Base-by-base conservation (phyloP, 371 early-diverging fungal genomes). In the Entomophthora muscae region DNA sequence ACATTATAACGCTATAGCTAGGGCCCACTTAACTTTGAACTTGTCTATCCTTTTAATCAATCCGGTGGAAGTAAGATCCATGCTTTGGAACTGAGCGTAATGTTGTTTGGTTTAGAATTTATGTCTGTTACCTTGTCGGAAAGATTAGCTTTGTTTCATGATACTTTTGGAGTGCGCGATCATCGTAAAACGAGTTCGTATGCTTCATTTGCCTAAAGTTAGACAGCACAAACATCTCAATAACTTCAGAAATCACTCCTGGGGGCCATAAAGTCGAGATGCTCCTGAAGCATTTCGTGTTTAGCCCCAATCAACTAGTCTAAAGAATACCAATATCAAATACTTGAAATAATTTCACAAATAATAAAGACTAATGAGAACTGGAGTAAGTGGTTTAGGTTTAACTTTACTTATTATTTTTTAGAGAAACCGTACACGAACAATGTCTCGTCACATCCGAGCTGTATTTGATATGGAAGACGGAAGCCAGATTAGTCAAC, bases 401-500 rank as follows among this genome's bases (percentile, higher is more conserved):
- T 42, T 42, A 10, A 42, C 5, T 42, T 42, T 42, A 42, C 17
- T 42, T 10, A 42, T 42, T 42, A n/a, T 17, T 10, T 42, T 42
- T 5, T 42, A 42, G 42, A 5, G 5, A 42, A 42, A 17, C 42
- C 55, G 55, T 55, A 55, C 22, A 3, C 55, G 55, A 55, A 55
- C 55, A 5, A n/a, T 55, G 21, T 55, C 55, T 3, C 55, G 55
- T 12, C 55, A 55, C 55, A 55, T 55, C 55, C 10, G 55, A n/a
- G 22, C 55, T 27, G 55, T 55, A 10, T 55, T 55, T 26, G 55
- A 55, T 27, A 27, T 12, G 28, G 55, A 55, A 5, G 42, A 42
- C 10, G 42, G 42, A 17, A 42, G 42, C 42, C 42, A 42, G 5
- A 42, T 42, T 42, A 42, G 42, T 17, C 42, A 42, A 17, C 42